These are phyloP conservation scores for Penicillium sp. DNA, from an alignment of 2,329 filamentous ascomycete genomes.

Conservation along the genomic window DNA sequence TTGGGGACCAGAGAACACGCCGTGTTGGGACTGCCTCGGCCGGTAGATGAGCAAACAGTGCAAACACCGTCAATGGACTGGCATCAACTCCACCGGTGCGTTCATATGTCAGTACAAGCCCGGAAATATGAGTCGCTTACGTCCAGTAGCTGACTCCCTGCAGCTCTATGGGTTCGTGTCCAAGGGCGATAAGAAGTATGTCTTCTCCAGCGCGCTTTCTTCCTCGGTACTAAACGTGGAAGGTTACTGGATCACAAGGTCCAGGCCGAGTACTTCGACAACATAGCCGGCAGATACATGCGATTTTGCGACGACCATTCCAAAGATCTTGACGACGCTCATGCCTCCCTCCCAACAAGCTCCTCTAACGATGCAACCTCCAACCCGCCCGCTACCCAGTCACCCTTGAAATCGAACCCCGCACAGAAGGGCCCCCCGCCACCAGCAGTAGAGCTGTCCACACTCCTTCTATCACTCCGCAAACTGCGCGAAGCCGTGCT, in stretches of 20 bases:
- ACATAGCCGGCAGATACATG: constrained; percentile 86
- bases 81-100: background rate
- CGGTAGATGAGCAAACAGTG: constrained; percentile 7
- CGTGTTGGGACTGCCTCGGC: constrained; percentile 25
- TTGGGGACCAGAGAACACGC: constrained; percentile 25
- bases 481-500: constrained; percentile 91
- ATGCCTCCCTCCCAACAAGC: constrained; percentile 62
- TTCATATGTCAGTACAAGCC: constrained; percentile 10
- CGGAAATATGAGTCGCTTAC: constrained; percentile 55
- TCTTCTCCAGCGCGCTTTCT: constrained; percentile 7
- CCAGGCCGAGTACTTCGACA: constrained; percentile 84
- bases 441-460: constrained; percentile 66
- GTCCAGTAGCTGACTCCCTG: constrained; percentile 75
- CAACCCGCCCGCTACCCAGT: constrained; percentile 39
- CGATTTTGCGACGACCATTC: constrained; percentile 78
- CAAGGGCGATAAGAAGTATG: constrained; percentile 83
- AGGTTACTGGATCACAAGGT: constrained; percentile 73
- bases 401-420: constrained; percentile 21
- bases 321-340: constrained; percentile 73
- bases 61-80: constrained; percentile 21
- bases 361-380: constrained; percentile 40
- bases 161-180: constrained; percentile 83
- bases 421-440: constrained; percentile 34
- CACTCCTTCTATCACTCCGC: constrained; percentile 79
- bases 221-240: constrained; percentile 30